These are phyloP conservation scores for Botrytis porri DNA, from an alignment of 2,329 filamentous ascomycete species.

Conservation along the genomic window DNA sequence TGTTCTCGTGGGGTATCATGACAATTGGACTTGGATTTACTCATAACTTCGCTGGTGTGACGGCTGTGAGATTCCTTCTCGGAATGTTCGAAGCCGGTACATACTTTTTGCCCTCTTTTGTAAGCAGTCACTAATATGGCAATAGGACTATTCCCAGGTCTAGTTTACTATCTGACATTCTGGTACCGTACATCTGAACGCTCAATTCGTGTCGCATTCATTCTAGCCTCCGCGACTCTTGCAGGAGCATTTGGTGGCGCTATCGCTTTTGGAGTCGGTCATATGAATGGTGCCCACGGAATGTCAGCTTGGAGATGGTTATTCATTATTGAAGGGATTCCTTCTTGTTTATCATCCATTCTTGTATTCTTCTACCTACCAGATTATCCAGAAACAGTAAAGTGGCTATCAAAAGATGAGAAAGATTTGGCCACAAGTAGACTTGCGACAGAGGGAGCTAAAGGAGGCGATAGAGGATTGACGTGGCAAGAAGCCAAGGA, in stretches of 20 bases:
- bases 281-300: conserved; percentile 33
- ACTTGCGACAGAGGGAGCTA: conserved; percentile 44
- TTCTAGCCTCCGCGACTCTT: conserved; percentile 36
- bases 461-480: conserved; percentile 43
- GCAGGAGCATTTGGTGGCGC: conserved; percentile 37
- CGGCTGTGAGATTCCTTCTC: conserved; percentile 47
- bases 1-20: conserved; percentile 48
- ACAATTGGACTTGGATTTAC: conserved; percentile 48
- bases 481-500: conserved; percentile 48
- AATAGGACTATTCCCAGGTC: conserved; percentile 46
- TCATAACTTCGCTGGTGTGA: conserved; percentile 43
- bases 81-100: conserved; percentile 50
- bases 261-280: conserved; percentile 35
- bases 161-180: conserved; percentile 38
- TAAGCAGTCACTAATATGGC: conserved; percentile 34
- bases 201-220: conserved; percentile 35
- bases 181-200: conserved; percentile 36
- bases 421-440: conserved; percentile 43
- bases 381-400: conserved; percentile 48
- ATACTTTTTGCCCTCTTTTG: conserved; percentile 37
- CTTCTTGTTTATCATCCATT: conserved; percentile 47
- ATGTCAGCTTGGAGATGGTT: conserved; percentile 36
- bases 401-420: conserved; percentile 46
- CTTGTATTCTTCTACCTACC: conserved; percentile 47
- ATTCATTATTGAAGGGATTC: conserved; percentile 37